Conservation (phyloP, 1,284 basidiomycete genomes). For the Apiotrichum mycotoxinovorans region DNA sequence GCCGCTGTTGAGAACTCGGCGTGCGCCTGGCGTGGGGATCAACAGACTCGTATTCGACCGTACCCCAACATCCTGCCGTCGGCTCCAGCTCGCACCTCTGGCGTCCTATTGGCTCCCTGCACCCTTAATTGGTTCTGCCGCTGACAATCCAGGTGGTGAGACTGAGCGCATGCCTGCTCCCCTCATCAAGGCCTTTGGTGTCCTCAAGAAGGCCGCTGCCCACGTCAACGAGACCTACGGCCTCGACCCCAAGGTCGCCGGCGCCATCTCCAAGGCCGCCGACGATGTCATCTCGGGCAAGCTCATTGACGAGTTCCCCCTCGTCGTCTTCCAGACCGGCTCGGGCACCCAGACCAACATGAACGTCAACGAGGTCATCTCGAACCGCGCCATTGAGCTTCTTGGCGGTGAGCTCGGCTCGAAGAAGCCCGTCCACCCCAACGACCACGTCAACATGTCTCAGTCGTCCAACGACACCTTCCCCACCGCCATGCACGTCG, state of each 20-base stretch:
- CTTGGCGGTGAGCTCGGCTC: slow-evolving; percentile 92
- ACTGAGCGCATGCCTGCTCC: slow-evolving; percentile 89
- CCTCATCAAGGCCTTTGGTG: slow-evolving; percentile 95
- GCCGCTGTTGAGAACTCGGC: no score
- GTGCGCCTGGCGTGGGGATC: no score
- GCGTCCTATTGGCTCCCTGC: no score
- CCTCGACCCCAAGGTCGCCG: slow-evolving; percentile 80
- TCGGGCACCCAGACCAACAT: slow-evolving; percentile 99
- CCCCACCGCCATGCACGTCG: slow-evolving; percentile 99
- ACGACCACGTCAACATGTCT: slow-evolving; percentile 99
- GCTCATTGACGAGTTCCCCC: slow-evolving; percentile 90
- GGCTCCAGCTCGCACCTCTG: no score
- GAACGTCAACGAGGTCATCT: slow-evolving; percentile 99
- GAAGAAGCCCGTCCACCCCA: slow-evolving; percentile 97
- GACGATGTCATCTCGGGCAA: slow-evolving; percentile 99
- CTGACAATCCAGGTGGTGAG: slow-evolving; percentile 57
- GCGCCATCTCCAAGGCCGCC: slow-evolving; percentile 87
- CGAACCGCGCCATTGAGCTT: slow-evolving; percentile 95
- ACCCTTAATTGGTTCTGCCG: not conserved
- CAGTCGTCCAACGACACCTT: slow-evolving; percentile 99
- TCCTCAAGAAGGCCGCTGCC: slow-evolving; percentile 96
- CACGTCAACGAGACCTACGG: slow-evolving; percentile 85
- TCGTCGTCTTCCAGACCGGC: slow-evolving; percentile 99
- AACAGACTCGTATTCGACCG: no score
- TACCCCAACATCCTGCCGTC: no score